phyloP scores from a whole-genome alignment of 2,329 filamentous ascomycete genomes.

The Fusarium sp. region DNA sequence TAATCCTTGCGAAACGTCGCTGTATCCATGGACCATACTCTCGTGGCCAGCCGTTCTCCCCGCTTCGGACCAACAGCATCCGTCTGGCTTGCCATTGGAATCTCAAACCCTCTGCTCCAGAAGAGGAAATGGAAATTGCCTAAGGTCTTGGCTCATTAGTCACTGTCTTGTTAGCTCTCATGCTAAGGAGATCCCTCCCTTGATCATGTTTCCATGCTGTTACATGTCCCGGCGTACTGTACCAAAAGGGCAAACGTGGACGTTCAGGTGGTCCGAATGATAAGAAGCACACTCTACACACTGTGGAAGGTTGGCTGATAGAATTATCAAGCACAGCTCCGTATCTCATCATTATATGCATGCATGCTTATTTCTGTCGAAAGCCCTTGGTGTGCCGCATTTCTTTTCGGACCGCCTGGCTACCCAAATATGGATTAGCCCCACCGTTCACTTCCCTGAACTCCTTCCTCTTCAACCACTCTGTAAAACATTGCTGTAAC shows the following conservation, averaged over 20 bases:
- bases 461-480: conserved; percentile 44
- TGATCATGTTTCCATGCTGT: conserved; percentile 38
- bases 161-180: conserved; percentile 3
- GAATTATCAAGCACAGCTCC: too few relatives aligned
- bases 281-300: too few relatives aligned
- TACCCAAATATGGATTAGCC: conserved; percentile 14
- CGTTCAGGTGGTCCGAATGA: neutral
- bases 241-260: conserved; percentile 3
- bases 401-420: neutral
- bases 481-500: conserved; percentile 63
- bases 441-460: conserved; percentile 33
- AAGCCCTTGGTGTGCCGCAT: too few relatives aligned
- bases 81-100: conserved; percentile 40
- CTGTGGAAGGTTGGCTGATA: too few relatives aligned
- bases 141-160: conserved; percentile 10
- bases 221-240: conserved; percentile 35
- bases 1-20: conserved; percentile 26
- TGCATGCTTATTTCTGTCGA: too few relatives aligned
- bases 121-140: conserved; percentile 18
- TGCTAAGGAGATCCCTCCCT: neutral
- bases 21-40: conserved; percentile 26
- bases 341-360: too few relatives aligned
- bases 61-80: conserved; percentile 34
- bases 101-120: conserved; percentile 32
- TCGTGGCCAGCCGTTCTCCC: conserved; percentile 30